These are phyloP conservation scores for Parsonsia alboflavescens DNA, from an alignment of 257 asterid genomes.

Conservation along the genomic window DNA sequence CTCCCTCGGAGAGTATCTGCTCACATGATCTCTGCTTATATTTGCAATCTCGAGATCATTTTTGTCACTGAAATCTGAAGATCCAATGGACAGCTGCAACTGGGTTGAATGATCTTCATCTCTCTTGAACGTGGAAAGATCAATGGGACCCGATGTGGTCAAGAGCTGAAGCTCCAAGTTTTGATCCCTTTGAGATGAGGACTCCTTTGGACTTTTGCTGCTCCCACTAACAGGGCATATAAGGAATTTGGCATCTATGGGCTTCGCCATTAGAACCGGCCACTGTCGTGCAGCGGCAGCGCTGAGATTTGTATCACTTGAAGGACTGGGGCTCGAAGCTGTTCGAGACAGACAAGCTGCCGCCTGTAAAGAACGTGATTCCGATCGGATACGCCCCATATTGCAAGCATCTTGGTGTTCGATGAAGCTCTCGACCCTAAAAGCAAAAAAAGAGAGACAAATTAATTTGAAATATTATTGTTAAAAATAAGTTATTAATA, in stretches of 20 bases:
- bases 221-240: neutral
- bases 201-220: neutral
- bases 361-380: slow-evolving; percentile 26
- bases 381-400: slow-evolving; percentile 34
- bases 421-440: slow-evolving; percentile 53
- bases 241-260: slow-evolving; percentile 8
- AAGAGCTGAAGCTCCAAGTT: slow-evolving; percentile 43
- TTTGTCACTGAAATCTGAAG: slow-evolving; percentile 24
- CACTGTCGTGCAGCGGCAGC: slow-evolving; percentile 22
- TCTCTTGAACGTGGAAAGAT: slow-evolving; percentile 17
- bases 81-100: slow-evolving; percentile 45
- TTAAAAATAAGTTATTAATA: too few species aligned
- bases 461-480: neutral
- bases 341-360: slow-evolving; percentile 35
- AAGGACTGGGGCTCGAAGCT: slow-evolving; percentile 43
- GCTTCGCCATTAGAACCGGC: slow-evolving; percentile 22
- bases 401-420: slow-evolving; percentile 54
- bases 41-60: slow-evolving; percentile 1
- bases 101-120: slow-evolving; percentile 34
- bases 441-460: neutral
- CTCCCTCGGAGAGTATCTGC: slow-evolving; percentile 20
- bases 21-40: neutral
- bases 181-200: neutral
- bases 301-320: slow-evolving; percentile 37
- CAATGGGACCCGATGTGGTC: slow-evolving; percentile 17